Percentiles rank a stretch among this genome's conserved stretches.
Evolutionary conservation across 495 filamentous ascomycete genomes (phyloP).

Genomic region (Annulohypoxylon stygium): DNA sequence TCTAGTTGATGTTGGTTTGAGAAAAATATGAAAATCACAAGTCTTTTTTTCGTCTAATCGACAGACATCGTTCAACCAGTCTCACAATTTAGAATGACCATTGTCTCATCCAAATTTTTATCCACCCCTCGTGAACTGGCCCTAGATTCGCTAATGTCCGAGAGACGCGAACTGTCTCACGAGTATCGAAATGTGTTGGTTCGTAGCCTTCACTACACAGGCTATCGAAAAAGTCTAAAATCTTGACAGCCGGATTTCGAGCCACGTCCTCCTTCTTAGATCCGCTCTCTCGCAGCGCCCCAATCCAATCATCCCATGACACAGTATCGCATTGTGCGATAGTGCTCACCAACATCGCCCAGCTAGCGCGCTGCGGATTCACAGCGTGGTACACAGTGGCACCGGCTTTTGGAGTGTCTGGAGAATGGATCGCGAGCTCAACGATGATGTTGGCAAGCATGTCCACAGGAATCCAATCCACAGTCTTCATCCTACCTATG

Average conservation of each 20-base stretch:
- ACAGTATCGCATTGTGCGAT: constrained; percentile 45
- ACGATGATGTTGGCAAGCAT: constrained; percentile 52
- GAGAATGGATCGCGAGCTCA: constrained; percentile 35
- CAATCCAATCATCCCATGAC: constrained; percentile 54
- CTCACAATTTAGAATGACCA: constrained; percentile 19
- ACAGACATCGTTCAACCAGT: background rate
- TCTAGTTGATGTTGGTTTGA: too few species aligned
- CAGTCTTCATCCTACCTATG: constrained; percentile 51
- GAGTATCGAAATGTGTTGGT: background rate
- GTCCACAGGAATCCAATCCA: constrained; percentile 68
- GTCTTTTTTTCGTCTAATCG: background rate
- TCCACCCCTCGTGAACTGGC: constrained; percentile 18
- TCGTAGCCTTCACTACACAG: background rate
- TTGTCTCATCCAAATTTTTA: constrained; percentile 32
- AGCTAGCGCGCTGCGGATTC: constrained; percentile 54
- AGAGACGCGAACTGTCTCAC: background rate
- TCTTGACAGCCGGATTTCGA: constrained; percentile 57
- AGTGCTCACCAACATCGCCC: constrained; percentile 47
- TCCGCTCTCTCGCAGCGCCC: constrained; percentile 51
- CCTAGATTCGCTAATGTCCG: constrained; percentile 6
- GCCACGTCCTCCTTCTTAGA: constrained; percentile 46
- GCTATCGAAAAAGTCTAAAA: constrained; percentile 47
- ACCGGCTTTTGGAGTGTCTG: constrained; percentile 14
- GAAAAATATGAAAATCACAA: too few species aligned
- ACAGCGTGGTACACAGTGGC: constrained; percentile 57